A percentile compares a stretch with the other conserved stretches of the same genome.
phyloP scores from a whole-genome alignment of 768 basidiomycete genomes.

The Auricularia cornea region DNA sequence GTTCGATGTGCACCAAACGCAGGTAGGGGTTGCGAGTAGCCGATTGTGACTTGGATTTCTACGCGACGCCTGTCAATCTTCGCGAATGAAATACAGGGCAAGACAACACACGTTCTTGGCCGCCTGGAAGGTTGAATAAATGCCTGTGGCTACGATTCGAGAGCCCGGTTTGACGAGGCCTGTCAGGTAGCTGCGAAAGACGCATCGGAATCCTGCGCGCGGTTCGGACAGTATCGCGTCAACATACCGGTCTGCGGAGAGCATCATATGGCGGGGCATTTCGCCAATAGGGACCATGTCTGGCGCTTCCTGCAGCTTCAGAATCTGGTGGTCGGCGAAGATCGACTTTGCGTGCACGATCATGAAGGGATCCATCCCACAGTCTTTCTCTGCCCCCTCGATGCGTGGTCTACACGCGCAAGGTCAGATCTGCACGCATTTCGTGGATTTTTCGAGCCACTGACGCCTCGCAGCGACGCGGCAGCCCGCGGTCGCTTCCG shows the following conservation, averaged over 20 bases:
- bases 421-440: neutral
- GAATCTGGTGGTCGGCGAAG: slow-evolving; percentile 91
- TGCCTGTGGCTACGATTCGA: slow-evolving; percentile 89
- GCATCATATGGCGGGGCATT: slow-evolving; percentile 86
- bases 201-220: too few species aligned
- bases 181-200: slow-evolving; percentile 52
- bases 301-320: slow-evolving; percentile 97
- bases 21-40: slow-evolving; percentile 93
- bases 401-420: slow-evolving; percentile 36
- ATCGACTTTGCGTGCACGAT: slow-evolving; percentile 90
- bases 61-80: neutral
- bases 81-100: neutral
- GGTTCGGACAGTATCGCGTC: too few species aligned
- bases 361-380: slow-evolving; percentile 91
- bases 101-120: slow-evolving; percentile 59
- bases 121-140: slow-evolving; percentile 93
- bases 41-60: slow-evolving; percentile 62
- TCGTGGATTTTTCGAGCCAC: slow-evolving; percentile 6
- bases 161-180: slow-evolving; percentile 94
- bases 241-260: slow-evolving; percentile 69
- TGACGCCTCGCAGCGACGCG: slow-evolving; percentile 75
- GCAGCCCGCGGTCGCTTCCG: slow-evolving; percentile 77
- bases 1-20: slow-evolving; percentile 84
- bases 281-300: slow-evolving; percentile 99
- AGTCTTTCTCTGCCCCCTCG: slow-evolving; percentile 86